phyloP scores from a whole-genome alignment of 768 basidiomycete species.

The Leccinum subtestaceum region DNA sequence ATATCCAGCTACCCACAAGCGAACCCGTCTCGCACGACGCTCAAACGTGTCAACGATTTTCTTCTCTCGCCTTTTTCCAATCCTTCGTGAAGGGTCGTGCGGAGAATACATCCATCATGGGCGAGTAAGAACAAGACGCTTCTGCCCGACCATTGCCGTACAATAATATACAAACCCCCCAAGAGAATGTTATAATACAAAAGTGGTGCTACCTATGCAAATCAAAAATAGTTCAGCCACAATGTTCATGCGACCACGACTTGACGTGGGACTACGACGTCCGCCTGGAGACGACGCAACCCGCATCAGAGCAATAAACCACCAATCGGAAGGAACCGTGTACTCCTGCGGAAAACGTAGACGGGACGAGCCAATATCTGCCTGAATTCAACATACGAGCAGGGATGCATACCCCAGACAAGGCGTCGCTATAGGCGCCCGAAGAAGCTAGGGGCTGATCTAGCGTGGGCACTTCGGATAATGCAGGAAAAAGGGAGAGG shows the following conservation, averaged over 20 bases:
- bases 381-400: constrained; percentile 51
- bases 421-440: constrained; percentile 73
- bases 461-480: constrained; percentile 19
- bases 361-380: constrained; percentile 71
- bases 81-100: not conserved
- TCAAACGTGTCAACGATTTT: constrained; percentile 78
- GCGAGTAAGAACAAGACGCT: not conserved
- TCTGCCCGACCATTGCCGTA: not conserved
- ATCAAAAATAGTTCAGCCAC: not conserved
- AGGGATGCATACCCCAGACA: constrained; percentile 68
- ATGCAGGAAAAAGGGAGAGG: constrained; percentile 51
- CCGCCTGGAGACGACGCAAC: constrained; percentile 22
- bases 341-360: constrained; percentile 64
- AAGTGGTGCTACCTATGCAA: not conserved
- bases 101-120: not conserved
- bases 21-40: constrained; percentile 80
- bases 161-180: not conserved
- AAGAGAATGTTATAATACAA: not conserved
- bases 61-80: constrained; percentile 44
- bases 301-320: constrained; percentile 49
- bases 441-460: constrained; percentile 58
- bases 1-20: constrained; percentile 69
- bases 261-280: not conserved
- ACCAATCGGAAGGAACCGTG: constrained; percentile 57
- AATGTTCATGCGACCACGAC: not conserved